A percentile compares a stretch with the other conserved stretches of the same genome.
phyloP scores from a whole-genome alignment of 768 basidiomycete genomes.

The Termitomyces sp. region DNA sequence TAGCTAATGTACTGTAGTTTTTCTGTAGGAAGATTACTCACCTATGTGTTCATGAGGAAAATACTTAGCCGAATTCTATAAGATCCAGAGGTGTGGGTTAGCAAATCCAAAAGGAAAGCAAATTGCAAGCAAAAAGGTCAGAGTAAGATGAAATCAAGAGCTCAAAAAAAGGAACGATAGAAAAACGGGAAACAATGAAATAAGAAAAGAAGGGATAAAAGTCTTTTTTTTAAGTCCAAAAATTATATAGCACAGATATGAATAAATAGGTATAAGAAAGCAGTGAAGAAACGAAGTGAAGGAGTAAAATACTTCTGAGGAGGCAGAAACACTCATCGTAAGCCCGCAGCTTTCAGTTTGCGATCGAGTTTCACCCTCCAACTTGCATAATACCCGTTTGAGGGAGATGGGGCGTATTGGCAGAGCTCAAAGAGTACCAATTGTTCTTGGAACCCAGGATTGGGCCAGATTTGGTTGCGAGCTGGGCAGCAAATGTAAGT shows the following conservation, averaged over 20 bases:
- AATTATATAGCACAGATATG: conserved; percentile 2
- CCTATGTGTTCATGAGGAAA: background rate
- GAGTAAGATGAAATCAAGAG: background rate
- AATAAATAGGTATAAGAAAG: background rate
- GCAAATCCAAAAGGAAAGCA: background rate
- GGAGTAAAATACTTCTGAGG: background rate
- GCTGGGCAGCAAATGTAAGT: conserved; percentile 28
- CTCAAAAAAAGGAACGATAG: background rate
- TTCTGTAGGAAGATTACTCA: background rate
- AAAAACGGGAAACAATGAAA: background rate
- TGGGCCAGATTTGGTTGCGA: conserved; percentile 74
- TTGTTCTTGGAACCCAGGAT: conserved; percentile 76
- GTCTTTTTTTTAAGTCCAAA: background rate
- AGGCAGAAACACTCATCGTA: conserved; percentile 19
- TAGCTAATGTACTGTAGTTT: background rate
- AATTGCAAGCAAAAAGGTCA: background rate
- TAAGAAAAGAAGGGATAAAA: conserved; percentile 1
- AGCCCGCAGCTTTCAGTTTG: conserved; percentile 36
- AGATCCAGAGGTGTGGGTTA: background rate
- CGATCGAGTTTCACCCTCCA: conserved; percentile 56
- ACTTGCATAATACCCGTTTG: conserved; percentile 58
- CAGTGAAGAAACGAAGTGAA: background rate
- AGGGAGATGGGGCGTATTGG: conserved; percentile 52
- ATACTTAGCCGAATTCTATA: background rate
- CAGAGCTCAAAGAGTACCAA: conserved; percentile 72